A percentile compares a stretch with the other conserved stretches of the same genome.
phyloP scores from a whole-genome alignment of 345 rosid species.

The Abelmoschus esculentus region DNA sequence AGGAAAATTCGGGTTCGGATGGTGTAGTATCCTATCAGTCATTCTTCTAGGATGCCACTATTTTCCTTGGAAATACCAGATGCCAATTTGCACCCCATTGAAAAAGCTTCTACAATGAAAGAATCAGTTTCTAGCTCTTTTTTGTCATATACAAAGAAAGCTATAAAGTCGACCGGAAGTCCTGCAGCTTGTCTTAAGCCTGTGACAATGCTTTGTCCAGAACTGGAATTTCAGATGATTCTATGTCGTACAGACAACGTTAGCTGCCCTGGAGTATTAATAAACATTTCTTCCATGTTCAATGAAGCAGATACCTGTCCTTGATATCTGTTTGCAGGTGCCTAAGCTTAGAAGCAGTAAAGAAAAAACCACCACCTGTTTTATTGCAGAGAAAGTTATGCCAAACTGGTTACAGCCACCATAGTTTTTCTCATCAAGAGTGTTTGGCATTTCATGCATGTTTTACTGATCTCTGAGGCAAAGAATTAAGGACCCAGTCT shows the following conservation, averaged over 20 bases:
- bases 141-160: conserved; percentile 50
- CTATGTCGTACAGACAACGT: background rate
- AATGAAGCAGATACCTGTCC: background rate
- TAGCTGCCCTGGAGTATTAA: background rate
- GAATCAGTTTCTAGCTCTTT: conserved; percentile 63
- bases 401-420: background rate
- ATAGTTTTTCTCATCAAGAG: background rate
- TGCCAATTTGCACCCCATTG: conserved; percentile 38
- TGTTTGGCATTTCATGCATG: background rate
- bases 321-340: background rate
- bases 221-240: background rate
- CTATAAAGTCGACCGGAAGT: conserved; percentile 49
- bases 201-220: background rate
- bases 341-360: conserved; percentile 31
- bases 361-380: conserved; percentile 51
- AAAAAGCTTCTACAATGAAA: conserved; percentile 30
- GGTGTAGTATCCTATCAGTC: conserved; percentile 22
- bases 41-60: conserved; percentile 32
- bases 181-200: conserved; percentile 31
- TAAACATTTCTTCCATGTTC: background rate
- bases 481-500: background rate
- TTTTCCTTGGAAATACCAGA: conserved; percentile 36
- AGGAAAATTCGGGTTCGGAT: background rate
- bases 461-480: background rate
- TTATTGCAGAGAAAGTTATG: conserved; percentile 17